Evolutionary conservation across 2,329 filamentous ascomycete species (phyloP), one percentile per base, ranked within the genome.

Genomic region (Aspergillus neoniger): DNA sequence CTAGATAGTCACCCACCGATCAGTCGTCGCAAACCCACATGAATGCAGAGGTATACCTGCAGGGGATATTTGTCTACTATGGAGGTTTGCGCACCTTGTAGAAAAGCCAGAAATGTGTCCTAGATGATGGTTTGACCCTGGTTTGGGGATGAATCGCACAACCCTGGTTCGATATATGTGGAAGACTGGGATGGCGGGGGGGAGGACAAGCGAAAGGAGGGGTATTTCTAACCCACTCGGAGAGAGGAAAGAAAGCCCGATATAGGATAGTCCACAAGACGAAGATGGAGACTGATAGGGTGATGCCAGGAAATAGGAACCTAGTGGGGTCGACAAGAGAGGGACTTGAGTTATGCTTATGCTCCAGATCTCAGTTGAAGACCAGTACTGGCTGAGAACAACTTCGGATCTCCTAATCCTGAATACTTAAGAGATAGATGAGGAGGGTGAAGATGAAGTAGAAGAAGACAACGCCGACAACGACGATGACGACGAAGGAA

Each of bases 1-100:
- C 64, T 66, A 61, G 54, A 61, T 57, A 58, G 53, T 21, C 25
- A 36, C 30, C n/a, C 41, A 54, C 50, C 15, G 43, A 53, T 59
- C 39, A 59, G 57, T 41, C 23, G 21, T 54, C 38, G 14, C 51
- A 5, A 44, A 30, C 17, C 9, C 23, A 50, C 25, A 19, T 15
- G 25, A 23, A n/a, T 30, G 10, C 15, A 12, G 15, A 30, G 10
- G n/a, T 28, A 9, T n/a, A 50, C 8, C 32, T 19, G 15, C 8
- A 19, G 5, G 9, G 15, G 30, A 32, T 28, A 30, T 12, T n/a
- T 30, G 47, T 3, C 17, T 32, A 23, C 14, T 9, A 3, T 49
- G 9, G 15, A 49, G 32, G 25, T 10, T 32, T 50, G 47, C 47
- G 8, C 25, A 50, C 47, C 23, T 50, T n/a, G 25, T 32, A 17